phyloP scores from a whole-genome alignment of 148 eudicot species.

The Chenopodium formosanum region DNA sequence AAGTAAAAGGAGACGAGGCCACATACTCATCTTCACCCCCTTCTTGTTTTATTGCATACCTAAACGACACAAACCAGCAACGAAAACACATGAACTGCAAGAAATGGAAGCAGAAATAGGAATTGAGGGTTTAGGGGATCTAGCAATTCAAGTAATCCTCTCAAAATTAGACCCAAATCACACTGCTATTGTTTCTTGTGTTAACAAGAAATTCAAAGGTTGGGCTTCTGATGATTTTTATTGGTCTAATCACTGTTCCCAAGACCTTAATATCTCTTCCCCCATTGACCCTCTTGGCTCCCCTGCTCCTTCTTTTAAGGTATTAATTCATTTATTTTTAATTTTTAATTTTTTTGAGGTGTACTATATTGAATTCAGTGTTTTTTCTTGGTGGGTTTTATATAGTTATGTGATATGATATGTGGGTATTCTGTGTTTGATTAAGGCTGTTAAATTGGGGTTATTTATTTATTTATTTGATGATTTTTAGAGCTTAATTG shows the following conservation, averaged over 20 bases:
- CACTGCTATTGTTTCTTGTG: conserved; percentile 45
- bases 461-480: background rate
- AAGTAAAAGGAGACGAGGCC: too few relatives aligned
- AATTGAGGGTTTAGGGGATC: conserved; percentile 47
- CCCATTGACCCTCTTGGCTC: conserved; percentile 63
- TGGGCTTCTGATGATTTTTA: conserved; percentile 64
- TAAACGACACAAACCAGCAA: background rate
- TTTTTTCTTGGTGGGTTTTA: conserved; percentile 8
- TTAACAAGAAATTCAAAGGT: conserved; percentile 37
- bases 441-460: background rate
- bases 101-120: background rate
- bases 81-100: background rate
- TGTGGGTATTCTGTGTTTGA: background rate
- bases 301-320: conserved; percentile 62
- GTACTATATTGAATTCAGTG: background rate
- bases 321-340: conserved; percentile 9
- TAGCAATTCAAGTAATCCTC: conserved; percentile 50
- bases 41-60: too few relatives aligned
- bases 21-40: too few relatives aligned
- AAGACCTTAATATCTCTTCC: conserved; percentile 51
- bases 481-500: background rate
- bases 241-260: conserved; percentile 58
- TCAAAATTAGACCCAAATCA: conserved; percentile 59
- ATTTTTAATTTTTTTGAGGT: background rate
- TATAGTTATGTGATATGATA: background rate